A percentile compares a stretch with the other conserved stretches of the same genome.
phyloP scores from a whole-genome alignment of 768 basidiomycete genomes.

The Hygrocybe punicea region DNA sequence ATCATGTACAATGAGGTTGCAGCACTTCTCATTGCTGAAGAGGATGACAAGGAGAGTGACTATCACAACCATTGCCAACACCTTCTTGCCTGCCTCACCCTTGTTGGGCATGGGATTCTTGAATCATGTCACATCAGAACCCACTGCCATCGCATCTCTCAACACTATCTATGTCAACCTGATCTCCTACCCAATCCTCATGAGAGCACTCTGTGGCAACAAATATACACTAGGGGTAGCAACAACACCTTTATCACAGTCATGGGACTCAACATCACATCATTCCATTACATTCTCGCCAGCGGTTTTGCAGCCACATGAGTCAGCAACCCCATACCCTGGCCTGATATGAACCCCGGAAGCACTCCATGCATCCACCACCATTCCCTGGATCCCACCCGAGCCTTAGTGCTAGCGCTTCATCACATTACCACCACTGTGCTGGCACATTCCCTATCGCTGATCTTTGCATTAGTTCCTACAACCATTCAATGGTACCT shows the following conservation, averaged over 20 bases:
- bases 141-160: no score
- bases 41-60: no score
- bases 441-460: slow-evolving; percentile 36
- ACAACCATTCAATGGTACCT: slow-evolving; percentile 37
- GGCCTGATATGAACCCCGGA: slow-evolving; percentile 19
- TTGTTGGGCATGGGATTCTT: no score
- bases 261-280: slow-evolving; percentile 40
- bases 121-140: no score
- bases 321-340: slow-evolving; percentile 30
- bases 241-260: slow-evolving; percentile 45
- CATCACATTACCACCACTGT: slow-evolving; percentile 45
- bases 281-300: slow-evolving; percentile 34
- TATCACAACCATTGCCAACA: no score
- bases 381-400: slow-evolving; percentile 39
- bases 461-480: slow-evolving; percentile 46
- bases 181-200: slow-evolving; percentile 36
- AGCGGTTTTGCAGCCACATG: slow-evolving; percentile 32
- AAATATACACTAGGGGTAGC: slow-evolving; percentile 27
- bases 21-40: no score
- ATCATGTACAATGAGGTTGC: no score
- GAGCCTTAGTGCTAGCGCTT: slow-evolving; percentile 40
- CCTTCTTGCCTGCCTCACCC: no score
- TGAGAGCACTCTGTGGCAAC: slow-evolving; percentile 36
- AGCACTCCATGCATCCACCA: slow-evolving; percentile 22
- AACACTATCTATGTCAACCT: slow-evolving; percentile 27